Evolutionary conservation across 495 filamentous ascomycete species (phyloP), one percentile per base, ranked within the genome.

Genomic region (Bryoglossum gracile): DNA sequence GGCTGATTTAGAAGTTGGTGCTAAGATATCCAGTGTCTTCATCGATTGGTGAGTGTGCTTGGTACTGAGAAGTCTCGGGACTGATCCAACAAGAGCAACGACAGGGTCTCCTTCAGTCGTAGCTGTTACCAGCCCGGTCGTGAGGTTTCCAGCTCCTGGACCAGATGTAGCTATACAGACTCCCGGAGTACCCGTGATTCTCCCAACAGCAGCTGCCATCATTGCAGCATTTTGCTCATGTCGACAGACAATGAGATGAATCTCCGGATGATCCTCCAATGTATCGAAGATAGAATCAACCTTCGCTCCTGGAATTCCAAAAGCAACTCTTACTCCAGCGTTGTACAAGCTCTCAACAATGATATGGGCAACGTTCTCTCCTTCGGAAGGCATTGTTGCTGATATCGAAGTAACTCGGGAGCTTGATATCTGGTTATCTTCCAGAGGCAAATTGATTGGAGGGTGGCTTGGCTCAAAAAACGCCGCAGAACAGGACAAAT

Each of bases 41-140:
- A 68, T 56, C 38, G 59, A 63, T 40, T 68, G 65, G 46, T 68
- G 65, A 1, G 65, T 68, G 28, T 62, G 57, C 51, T 63, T 63
- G 17, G 58, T 53, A 13, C 51, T 51, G 35, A 65, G 57, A 21
- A 54, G 32, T 13, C 65, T 53, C 24, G 63, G 62, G 2, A 68
- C 64, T 22, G 55, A 63, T n/a, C 65, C 65, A 8, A 58, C 55
- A 43, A 63, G 50, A 23, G 61, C 61, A 5, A 63, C 54, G 46
- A 63, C 54, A n/a, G 58, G 58, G 18, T 57, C 56, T 17, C 56
- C 59, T 22, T 64, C 61, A 16, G 60, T 57, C 0, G 54, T 64
- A 10, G 61, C 61, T 9, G 61, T 64, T 5, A 57, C 41, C 10
- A 64, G 33, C 1, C 55, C 61, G 16, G 66, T 68, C 6, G 26